phyloP scores from a whole-genome alignment of 345 rosid genomes.

The Alliaria petiolata region DNA sequence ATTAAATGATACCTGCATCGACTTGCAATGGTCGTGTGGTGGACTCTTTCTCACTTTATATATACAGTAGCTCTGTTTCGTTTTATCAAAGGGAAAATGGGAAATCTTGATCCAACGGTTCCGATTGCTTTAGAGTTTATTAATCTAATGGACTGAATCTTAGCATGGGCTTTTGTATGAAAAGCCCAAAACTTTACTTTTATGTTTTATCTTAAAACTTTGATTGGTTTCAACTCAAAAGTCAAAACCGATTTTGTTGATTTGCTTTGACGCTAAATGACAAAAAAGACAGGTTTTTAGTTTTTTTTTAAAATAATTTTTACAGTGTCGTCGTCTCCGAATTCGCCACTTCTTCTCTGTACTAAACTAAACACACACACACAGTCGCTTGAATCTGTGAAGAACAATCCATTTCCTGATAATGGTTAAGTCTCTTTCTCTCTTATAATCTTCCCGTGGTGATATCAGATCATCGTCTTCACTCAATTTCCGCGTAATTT shows the following conservation, averaged over 20 bases:
- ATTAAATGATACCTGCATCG: too few species aligned
- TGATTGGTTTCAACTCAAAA: too few species aligned
- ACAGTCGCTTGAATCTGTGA: background rate
- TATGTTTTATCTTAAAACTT: too few species aligned
- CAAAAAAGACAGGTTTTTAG: background rate
- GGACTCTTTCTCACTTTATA: too few species aligned
- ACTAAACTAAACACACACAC: too few species aligned
- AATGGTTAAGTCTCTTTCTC: conserved; percentile 12
- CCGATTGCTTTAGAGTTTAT: too few species aligned
- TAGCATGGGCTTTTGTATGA: too few species aligned
- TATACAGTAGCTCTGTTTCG: too few species aligned
- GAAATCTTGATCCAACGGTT: too few species aligned
- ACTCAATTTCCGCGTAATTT: background rate
- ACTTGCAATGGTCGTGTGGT: too few species aligned
- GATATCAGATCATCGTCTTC: background rate
- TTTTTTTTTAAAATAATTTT: background rate
- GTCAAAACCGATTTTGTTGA: background rate
- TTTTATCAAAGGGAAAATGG: too few species aligned
- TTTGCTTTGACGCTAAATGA: background rate
- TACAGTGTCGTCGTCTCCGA: conserved; percentile 6
- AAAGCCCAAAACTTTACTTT: background rate
- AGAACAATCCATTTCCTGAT: background rate
- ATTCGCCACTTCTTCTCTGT: conserved; percentile 5
- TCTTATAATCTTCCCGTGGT: background rate
- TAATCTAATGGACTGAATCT: too few species aligned